Evolutionary conservation across 257 asterid genomes (phyloP), one percentile per base, ranked within the genome.

Genomic region (Solanum ossicruentum): DNA sequence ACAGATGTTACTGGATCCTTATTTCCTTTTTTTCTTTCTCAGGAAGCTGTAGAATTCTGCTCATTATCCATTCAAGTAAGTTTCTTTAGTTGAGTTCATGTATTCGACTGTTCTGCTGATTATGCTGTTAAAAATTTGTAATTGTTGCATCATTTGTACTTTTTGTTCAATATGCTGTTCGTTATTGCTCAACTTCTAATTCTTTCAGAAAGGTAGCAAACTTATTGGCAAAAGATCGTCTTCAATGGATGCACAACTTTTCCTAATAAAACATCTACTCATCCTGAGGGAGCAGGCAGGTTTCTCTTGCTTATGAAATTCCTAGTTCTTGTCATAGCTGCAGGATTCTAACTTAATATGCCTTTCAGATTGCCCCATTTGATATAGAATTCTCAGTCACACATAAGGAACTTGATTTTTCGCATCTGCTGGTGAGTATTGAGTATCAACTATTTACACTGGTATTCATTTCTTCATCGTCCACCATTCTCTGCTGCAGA

Each of bases 331-430:
- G 32, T 41, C 20, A 3, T 8, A 65, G 36, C 54, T 36, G 83
- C 12, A 69, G 80, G 67, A 32, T 85, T 69, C 93, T 92, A 60
- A 92, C 70, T 58, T 57, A 26, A 69, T 81, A 86, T 80, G 39
- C 73, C 79, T 87, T 92, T 87, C 97, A 97, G 99, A 97, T 97
- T 91, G 98, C 98, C 60, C 99, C 98, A 85, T 97, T 97, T 88
- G 99, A 97, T 83, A 95, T 97, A 12, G 99, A 95, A 90, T 97
- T 97, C 89, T 97, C 99, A 61, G 98, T 92, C 84, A 97, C 98
- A 8, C 97, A 97, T 91, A 97, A 95, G 92, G 99, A 97, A 95
- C 99, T 97, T 86, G 99, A 97, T 90, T 97, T 97, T 95, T 97
- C 99, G 41, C 98, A 97, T 94, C 87, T 97, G 91, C 93, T 97